Conservation (phyloP, 2,329 filamentous ascomycete genomes). For the Penicillium psychrosexuale region DNA sequence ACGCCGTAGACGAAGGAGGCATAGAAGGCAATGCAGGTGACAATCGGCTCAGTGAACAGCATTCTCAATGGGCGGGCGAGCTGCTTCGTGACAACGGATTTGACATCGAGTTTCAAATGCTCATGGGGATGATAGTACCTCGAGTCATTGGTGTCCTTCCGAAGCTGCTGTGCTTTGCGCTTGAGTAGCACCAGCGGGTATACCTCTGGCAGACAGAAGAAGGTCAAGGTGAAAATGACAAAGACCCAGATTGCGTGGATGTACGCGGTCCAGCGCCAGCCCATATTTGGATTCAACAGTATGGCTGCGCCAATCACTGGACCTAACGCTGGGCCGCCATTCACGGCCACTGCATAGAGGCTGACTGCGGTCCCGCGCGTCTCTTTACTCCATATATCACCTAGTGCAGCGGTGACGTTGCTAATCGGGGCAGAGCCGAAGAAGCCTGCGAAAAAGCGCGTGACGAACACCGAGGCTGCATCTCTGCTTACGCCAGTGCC, state of each 20-base stretch:
- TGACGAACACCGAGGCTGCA: conserved; percentile 38
- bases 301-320: conserved; percentile 45
- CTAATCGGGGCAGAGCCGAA: conserved; percentile 46
- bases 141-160: conserved; percentile 39
- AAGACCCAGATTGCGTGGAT: conserved; percentile 44
- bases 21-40: conserved; percentile 46
- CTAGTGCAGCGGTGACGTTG: conserved; percentile 45
- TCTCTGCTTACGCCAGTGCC: conserved; percentile 43
- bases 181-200: conserved; percentile 42
- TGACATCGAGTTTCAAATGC: conserved; percentile 39
- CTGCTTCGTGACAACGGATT: conserved; percentile 4
- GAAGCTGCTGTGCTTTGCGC: conserved; percentile 37
- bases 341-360: conserved; percentile 43
- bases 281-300: conserved; percentile 31
- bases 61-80: conserved; percentile 29
- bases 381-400: conserved; percentile 43
- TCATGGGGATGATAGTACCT: conserved; percentile 49
- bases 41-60: conserved; percentile 49
- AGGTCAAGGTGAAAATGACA: conserved; percentile 25
- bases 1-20: conserved; percentile 48
- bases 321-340: conserved; percentile 42
- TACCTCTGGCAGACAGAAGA: conserved; percentile 39
- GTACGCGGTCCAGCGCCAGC: conserved; percentile 50
- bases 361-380: conserved; percentile 40
- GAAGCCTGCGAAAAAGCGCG: conserved; percentile 46